These are phyloP conservation scores for Trapa incisa DNA, from an alignment of 345 rosid species.

Conservation along the genomic window DNA sequence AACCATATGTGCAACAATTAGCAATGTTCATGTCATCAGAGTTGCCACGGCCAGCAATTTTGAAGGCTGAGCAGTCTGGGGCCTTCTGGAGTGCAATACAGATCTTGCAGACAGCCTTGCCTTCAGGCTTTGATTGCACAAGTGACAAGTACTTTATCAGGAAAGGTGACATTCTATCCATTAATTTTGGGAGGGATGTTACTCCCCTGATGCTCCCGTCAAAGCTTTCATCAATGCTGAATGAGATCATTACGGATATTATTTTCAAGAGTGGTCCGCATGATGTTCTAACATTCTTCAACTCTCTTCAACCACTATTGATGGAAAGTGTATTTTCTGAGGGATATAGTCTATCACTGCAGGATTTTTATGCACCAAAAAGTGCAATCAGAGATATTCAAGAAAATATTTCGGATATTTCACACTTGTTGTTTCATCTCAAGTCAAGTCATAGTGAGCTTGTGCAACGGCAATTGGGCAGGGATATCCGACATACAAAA, in stretches of 20 bases:
- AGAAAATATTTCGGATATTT: conserved; percentile 23
- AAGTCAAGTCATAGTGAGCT: conserved; percentile 48
- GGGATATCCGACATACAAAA: conserved; percentile 41
- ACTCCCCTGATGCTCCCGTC: conserved; percentile 32
- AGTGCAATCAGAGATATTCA: conserved; percentile 25
- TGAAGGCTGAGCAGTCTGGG: conserved; percentile 28
- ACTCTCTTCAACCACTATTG: conserved; percentile 67
- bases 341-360: conserved; percentile 62
- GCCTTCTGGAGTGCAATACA: conserved; percentile 64
- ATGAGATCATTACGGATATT: conserved; percentile 50
- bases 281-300: conserved; percentile 53
- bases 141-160: conserved; percentile 47
- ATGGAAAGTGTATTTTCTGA: conserved; percentile 60
- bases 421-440: conserved; percentile 45
- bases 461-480: conserved; percentile 49
- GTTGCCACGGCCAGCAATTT: conserved; percentile 61
- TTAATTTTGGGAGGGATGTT: conserved; percentile 36
- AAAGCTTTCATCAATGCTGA: conserved; percentile 33
- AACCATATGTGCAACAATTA: conserved; percentile 51
- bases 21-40: conserved; percentile 54
- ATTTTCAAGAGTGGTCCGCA: conserved; percentile 65
- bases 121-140: conserved; percentile 41
- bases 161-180: conserved; percentile 40
- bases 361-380: conserved; percentile 54
- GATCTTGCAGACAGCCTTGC: conserved; percentile 25